phyloP scores from a whole-genome alignment of 352 stramenopile species.

The Globisporangium acanthophoron region DNA sequence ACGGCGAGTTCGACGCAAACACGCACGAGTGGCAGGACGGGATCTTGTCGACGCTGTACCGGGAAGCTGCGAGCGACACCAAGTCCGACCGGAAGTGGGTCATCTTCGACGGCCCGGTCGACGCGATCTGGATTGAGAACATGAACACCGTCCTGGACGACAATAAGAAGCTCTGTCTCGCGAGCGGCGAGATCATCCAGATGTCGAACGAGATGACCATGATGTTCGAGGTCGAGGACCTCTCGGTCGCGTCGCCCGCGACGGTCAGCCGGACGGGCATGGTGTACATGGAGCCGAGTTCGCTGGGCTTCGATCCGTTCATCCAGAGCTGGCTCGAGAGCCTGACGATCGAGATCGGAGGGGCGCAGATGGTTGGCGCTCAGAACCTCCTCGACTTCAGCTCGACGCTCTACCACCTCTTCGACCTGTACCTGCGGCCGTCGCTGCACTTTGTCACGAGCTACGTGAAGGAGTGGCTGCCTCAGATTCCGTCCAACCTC shows the following conservation, averaged over 20 bases:
- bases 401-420: slow-evolving; percentile 59
- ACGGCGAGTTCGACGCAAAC: slow-evolving; percentile 93
- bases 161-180: slow-evolving; percentile 95
- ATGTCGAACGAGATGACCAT: slow-evolving; percentile 95
- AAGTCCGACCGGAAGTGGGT: slow-evolving; percentile 91
- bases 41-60: slow-evolving; percentile 88
- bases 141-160: slow-evolving; percentile 97
- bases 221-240: slow-evolving; percentile 96
- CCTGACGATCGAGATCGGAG: slow-evolving; percentile 53
- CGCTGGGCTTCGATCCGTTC: slow-evolving; percentile 88
- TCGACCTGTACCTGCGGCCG: slow-evolving; percentile 84
- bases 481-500: slow-evolving; percentile 90
- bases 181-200: slow-evolving; percentile 93
- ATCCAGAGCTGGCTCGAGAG: slow-evolving; percentile 87
- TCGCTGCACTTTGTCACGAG: slow-evolving; percentile 79
- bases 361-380: slow-evolving; percentile 24
- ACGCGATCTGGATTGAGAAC: slow-evolving; percentile 97
- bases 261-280: slow-evolving; percentile 93
- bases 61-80: slow-evolving; percentile 85
- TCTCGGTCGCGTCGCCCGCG: slow-evolving; percentile 91
- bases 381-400: slow-evolving; percentile 46
- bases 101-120: slow-evolving; percentile 94
- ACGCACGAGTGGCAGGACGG: slow-evolving; percentile 95
- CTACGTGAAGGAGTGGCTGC: slow-evolving; percentile 89
- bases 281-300: slow-evolving; percentile 95